phyloP scores from a whole-genome alignment of 2,329 filamentous ascomycete genomes.

The Sporothrix protearum region DNA sequence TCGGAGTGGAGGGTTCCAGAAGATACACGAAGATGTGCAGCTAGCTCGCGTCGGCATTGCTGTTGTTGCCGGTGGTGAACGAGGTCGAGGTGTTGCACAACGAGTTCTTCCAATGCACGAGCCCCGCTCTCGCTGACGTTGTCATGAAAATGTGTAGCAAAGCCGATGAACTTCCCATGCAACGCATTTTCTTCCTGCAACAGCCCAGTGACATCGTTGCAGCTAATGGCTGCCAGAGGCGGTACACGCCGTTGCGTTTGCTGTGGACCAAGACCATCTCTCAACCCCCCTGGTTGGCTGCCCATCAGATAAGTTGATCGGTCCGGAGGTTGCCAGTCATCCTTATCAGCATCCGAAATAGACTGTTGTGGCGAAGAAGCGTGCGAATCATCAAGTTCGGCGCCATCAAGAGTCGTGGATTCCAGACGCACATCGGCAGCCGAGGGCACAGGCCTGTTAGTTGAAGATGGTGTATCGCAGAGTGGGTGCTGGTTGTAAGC shows the following conservation, averaged over 20 bases:
- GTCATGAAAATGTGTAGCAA: conserved; percentile 1
- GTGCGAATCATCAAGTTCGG: background rate
- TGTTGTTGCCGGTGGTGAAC: background rate
- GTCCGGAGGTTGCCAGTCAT: background rate
- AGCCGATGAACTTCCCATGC: conserved; percentile 13
- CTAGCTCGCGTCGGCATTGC: background rate
- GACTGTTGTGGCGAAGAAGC: background rate
- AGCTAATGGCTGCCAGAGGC: background rate
- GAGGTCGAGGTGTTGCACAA: background rate
- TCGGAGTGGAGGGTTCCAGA: background rate
- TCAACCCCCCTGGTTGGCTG: background rate
- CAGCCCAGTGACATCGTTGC: background rate
- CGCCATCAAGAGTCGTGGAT: background rate
- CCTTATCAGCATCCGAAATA: background rate
- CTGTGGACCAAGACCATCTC: background rate
- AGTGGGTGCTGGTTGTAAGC: background rate
- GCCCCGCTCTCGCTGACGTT: conserved; percentile 7
- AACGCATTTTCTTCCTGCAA: background rate
- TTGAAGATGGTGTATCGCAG: background rate
- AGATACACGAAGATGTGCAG: background rate
- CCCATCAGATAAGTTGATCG: background rate
- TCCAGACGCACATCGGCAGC: background rate
- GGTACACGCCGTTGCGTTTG: background rate
- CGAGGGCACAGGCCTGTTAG: background rate
- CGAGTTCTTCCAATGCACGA: background rate